Evolutionary conservation across 495 filamentous ascomycete species (phyloP), one percentile per base, ranked within the genome.

Genomic region (Parathielavia hyrcaniae): DNA sequence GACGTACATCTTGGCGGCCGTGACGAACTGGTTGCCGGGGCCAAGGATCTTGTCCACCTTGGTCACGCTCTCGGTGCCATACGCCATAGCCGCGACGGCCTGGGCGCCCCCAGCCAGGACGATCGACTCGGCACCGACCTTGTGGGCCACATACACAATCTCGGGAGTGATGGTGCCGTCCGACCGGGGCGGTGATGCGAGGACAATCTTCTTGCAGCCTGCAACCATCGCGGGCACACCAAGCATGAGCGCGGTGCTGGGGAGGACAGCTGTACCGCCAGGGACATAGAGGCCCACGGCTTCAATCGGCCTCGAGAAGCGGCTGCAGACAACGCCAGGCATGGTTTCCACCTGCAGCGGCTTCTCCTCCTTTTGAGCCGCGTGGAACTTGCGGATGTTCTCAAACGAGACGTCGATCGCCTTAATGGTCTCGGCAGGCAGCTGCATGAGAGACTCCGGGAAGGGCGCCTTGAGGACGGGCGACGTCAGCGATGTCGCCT

Each of bases 1-100:
- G 9, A 98, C 93, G 57, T 88, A 74, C 93, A 98, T 98, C 83
- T 98, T 98, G 50, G 88, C 93, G 0, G 95, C 93, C 0, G 93
- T 98, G 30, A 98, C 95, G 67, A 97, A 98, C 73, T 98, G 93
- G 73, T 98, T 98, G 40, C 93, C 93, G 2, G 93, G 93, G 1
- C 93, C 93, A 5, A 98, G 82, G 64, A 98, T 96, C 84, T 98
- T 98, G 79, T 98, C 93, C 17, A 97, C 95, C 76, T 98, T 98
- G 68, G 75, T 89, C 57, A 97, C 82, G 66, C 77, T 85, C 67
- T 88, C 83, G 10, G 89, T 95, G 26, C 89, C 89, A 64, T 93
- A 87, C 16, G 89, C 89, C 79, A 93, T 84, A 17, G 88, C 88
- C 19, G 89, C 87, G 22, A 98, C 86, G n/a, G 93, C 93, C 75